Base-by-base conservation (phyloP, 2,329 filamentous ascomycete genomes). In the Chaetoscypha palmicola region DNA sequence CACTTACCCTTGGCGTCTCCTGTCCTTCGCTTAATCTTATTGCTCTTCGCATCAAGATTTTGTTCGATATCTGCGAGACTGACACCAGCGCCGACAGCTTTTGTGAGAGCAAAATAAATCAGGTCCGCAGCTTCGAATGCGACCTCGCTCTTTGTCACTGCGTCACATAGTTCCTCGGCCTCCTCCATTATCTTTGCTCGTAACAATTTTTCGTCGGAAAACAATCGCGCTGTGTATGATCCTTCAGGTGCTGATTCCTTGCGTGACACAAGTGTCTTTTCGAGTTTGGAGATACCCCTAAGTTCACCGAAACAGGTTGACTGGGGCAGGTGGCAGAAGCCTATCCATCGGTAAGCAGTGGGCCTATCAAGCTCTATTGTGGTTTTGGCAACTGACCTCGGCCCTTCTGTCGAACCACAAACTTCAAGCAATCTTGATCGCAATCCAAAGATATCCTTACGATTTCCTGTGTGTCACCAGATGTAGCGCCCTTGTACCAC, bases 161-260 rank as follows among this genome's bases (percentile, higher is more conserved):
- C 91, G 52, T 92, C 81, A 60, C 91, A 96, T 32, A 98, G 74
- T 68, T 98, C 92, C 60, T 94, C 86, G 0, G 92, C 92, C 65
- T 98, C 92, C 66, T 98, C 92, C 81, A 97, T 94, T 44, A 98
- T 96, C 73, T 98, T 98, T 2, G 92, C 92, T 33, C 86, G 77
- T 42, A 96, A 68, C 43, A 98, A 75, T 64, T 94, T 90, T 56
- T 87, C 79, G 52, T 98, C 92, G 14, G 83, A 90, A 71, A 97
- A 98, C 1, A 98, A 71, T 24, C 91, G 76, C 14, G 89, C 87
- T 3, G 92, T 98, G 65, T 98, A 98, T 10, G 92, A 98, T 1
- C 90, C 91, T 52, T 76, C 76, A 0, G 92, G 91, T 0, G 91
- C 90, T 14, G 85, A 87, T 32, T 76, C 67, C 63, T 92, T 95